Evolutionary conservation across 1,284 basidiomycete species (phyloP).

Genomic region (Irpex sp.): DNA sequence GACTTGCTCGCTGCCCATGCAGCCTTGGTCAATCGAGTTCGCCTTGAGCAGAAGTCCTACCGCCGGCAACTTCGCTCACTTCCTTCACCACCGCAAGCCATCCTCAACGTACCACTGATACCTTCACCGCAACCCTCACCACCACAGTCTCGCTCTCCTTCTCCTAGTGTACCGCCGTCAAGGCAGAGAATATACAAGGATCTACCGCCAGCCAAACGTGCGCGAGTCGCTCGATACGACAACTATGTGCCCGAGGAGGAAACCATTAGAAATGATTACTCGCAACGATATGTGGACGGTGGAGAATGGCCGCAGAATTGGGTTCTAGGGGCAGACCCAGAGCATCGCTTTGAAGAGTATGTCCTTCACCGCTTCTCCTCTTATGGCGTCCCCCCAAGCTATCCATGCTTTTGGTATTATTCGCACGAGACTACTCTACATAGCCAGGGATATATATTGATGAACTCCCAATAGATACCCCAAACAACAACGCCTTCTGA

Average conservation of each 20-base stretch:
- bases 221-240: constrained; percentile 58
- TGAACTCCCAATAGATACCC: constrained; percentile 65
- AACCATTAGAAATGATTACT: constrained; percentile 94
- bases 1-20: constrained; percentile 46
- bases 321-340: constrained; percentile 83
- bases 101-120: constrained; percentile 46
- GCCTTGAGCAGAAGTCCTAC: constrained; percentile 37
- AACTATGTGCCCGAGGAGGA: constrained; percentile 91
- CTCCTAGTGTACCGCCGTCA: constrained; percentile 34
- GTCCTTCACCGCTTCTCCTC: constrained; percentile 27
- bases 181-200: constrained; percentile 45
- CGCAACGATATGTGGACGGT: constrained; percentile 83
- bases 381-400: not conserved
- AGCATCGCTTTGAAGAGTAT: constrained; percentile 90
- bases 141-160: constrained; percentile 40
- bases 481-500: constrained; percentile 80
- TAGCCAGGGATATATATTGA: not conserved
- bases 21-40: constrained; percentile 38
- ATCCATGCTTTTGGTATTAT: not conserved
- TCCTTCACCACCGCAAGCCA: constrained; percentile 32
- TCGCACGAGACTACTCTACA: not conserved
- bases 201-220: constrained; percentile 66
- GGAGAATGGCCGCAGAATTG: constrained; percentile 91
- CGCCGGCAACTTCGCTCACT: constrained; percentile 36
- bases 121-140: constrained; percentile 42